Conservation (phyloP, 2,329 filamentous ascomycete species). For the Fusarium austroafricanum region DNA sequence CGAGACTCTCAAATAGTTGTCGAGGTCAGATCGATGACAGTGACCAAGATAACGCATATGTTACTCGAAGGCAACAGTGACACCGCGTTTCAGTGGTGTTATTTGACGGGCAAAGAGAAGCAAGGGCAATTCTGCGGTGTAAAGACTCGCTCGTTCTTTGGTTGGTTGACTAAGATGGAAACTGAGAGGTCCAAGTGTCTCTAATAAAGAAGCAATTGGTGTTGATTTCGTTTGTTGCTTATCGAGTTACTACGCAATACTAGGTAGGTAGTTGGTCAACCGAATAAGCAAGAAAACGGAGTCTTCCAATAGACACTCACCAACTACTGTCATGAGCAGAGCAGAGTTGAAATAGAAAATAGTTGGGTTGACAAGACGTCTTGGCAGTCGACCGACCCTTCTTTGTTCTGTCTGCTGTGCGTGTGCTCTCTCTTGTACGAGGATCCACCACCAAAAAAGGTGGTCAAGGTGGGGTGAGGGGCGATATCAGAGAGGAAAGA, state of each 20-base stretch:
- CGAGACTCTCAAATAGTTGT: conserved; percentile 3
- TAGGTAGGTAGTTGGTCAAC: neutral
- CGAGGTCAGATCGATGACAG: conserved; percentile 23
- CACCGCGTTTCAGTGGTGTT: conserved; percentile 1
- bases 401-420: conserved; percentile 37
- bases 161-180: neutral
- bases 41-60: conserved; percentile 26
- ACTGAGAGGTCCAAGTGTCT: neutral
- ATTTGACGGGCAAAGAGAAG: neutral
- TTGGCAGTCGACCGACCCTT: conserved; percentile 27
- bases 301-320: neutral
- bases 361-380: conserved; percentile 5
- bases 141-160: conserved; percentile 1
- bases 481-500: conserved; percentile 21
- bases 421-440: conserved; percentile 28
- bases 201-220: conserved; percentile 14
- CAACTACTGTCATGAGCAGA: neutral
- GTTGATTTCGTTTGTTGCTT: conserved; percentile 5
- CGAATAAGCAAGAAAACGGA: neutral
- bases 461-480: conserved; percentile 36
- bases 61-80: conserved; percentile 7
- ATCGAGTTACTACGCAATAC: neutral
- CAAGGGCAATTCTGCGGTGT: conserved; percentile 8
- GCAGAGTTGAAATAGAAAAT: neutral
- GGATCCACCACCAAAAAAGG: conserved; percentile 33